These are phyloP conservation scores for Purpureocillium takamizusanense DNA, from an alignment of 2,329 filamentous ascomycete genomes.

Conservation along the genomic window DNA sequence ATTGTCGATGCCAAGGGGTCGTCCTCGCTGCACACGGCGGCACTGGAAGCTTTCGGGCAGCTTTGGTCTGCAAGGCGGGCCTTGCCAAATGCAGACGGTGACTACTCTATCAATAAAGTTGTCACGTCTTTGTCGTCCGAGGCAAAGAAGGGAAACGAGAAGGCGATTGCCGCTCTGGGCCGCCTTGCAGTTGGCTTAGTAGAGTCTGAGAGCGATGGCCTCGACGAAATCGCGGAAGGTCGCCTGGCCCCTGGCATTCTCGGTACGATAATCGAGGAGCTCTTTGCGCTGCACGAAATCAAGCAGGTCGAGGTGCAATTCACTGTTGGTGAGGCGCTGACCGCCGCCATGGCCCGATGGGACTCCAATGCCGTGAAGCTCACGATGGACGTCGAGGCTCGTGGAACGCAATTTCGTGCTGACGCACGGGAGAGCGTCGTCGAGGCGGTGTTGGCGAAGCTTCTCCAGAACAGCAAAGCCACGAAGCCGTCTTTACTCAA, in stretches of 20 bases:
- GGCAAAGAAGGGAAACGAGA: conserved; percentile 74
- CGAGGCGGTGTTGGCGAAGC: conserved; percentile 55
- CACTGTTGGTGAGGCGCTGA: conserved; percentile 79
- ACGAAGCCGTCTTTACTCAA: conserved; percentile 87
- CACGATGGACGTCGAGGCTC: conserved; percentile 63
- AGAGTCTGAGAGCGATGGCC: conserved; percentile 13
- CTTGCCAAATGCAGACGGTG: conserved; percentile 19
- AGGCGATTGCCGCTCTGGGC: conserved; percentile 72
- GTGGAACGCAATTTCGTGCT: conserved; percentile 22
- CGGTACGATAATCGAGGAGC: conserved; percentile 50
- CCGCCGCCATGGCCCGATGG: conserved; percentile 72
- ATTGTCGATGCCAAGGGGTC: conserved; percentile 19
- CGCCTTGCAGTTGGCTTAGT: conserved; percentile 59
- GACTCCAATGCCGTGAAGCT: conserved; percentile 69
- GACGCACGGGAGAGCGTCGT: conserved; percentile 34
- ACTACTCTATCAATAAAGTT: conserved; percentile 31
- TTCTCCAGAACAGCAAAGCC: conserved; percentile 68
- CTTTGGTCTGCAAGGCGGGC: conserved; percentile 36
- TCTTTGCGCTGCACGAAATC: conserved; percentile 74
- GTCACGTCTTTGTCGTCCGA: conserved; percentile 55
- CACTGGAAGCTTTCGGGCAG: conserved; percentile 35
- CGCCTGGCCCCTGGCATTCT: conserved; percentile 28
- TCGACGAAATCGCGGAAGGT: conserved; percentile 10
- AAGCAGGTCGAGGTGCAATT: conserved; percentile 85
- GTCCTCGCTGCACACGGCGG: conserved; percentile 30